These are phyloP conservation scores for Bothriochloa decipiens DNA, from an alignment of 176 grass and related monocot species.

Conservation along the genomic window DNA sequence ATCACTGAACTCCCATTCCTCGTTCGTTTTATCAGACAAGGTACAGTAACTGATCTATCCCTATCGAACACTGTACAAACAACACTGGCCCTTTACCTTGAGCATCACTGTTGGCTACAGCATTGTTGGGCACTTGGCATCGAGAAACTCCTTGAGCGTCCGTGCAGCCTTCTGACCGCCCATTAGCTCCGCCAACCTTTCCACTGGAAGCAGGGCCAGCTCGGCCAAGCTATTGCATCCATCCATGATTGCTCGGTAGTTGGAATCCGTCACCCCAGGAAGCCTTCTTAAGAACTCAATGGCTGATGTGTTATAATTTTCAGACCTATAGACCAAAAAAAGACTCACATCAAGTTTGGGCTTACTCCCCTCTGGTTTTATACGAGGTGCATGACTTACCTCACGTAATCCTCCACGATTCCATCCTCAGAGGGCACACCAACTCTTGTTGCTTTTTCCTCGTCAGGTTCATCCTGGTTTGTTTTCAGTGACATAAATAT, in stretches of 20 bases:
- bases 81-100: not conserved
- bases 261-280: conserved; percentile 87
- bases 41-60: too few relatives aligned
- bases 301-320: conserved; percentile 94
- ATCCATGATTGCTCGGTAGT: conserved; percentile 86
- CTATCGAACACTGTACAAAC: not conserved
- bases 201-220: conserved; percentile 73
- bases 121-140: conserved; percentile 93
- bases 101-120: conserved; percentile 23
- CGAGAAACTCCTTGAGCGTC: conserved; percentile 87
- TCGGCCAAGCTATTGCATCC: conserved; percentile 82
- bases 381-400: conserved; percentile 42
- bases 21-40: not conserved
- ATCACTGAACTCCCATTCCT: not conserved
- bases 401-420: conserved; percentile 74
- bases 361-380: not conserved
- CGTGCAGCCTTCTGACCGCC: conserved; percentile 80
- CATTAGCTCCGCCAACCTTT: conserved; percentile 77
- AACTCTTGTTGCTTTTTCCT: conserved; percentile 83
- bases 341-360: not conserved
- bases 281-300: conserved; percentile 94
- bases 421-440: conserved; percentile 92
- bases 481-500: conserved; percentile 90
- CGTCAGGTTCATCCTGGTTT: conserved; percentile 98
- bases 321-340: conserved; percentile 51